Base-by-base conservation (phyloP, 495 filamentous ascomycete species). In the Sabuloglossum arenarium region DNA sequence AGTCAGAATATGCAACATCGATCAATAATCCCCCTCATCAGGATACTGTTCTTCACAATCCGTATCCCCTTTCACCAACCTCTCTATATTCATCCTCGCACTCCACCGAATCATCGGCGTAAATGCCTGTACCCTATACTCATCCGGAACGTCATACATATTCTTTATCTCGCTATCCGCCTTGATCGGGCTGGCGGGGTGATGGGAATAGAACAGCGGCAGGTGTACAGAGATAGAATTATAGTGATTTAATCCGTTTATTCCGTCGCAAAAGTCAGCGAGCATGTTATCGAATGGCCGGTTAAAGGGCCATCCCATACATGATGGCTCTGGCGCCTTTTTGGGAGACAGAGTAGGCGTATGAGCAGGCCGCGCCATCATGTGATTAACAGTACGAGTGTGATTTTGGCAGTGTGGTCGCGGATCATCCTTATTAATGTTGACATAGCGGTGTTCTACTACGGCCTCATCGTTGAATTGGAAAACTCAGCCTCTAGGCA, bases 321-420 rank as follows among this genome's bases (percentile, higher is more conserved):
- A 80, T 69, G 14, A 79, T 64, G 23, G 74, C 74, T 25, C 68
- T 71, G 1, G 77, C 77, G 5, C 77, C 75, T 45, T 66, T 60
- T 28, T 70, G 71, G 0, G 74, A 74, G 3, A 81, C 67, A 0
- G 76, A 76, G 62, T 82, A 82, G 23, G 71, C 66, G 54, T 71
- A 70, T 6, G 71, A 68, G 65, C 76, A 81, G 27, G 76, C 69
- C n/a, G 67, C 69, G 24, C 68, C 23, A 63, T 68, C 14, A 68
- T 61, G 30, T 66, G 63, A 61, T 75, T 74, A 23, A 74, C 64
- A 39, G 74, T 61, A 14, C 76, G 75, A 1, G 71, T 71, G 59
- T 67, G 62, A 21, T 70, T 65, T 21, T 68, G 69, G 28, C 63
- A 62, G 29, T 54, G 53, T 51, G 55, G 53, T 50, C 58, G 39